Base-by-base conservation (phyloP, 2,329 filamentous ascomycete species). In the Trichophaea hybrida region DNA sequence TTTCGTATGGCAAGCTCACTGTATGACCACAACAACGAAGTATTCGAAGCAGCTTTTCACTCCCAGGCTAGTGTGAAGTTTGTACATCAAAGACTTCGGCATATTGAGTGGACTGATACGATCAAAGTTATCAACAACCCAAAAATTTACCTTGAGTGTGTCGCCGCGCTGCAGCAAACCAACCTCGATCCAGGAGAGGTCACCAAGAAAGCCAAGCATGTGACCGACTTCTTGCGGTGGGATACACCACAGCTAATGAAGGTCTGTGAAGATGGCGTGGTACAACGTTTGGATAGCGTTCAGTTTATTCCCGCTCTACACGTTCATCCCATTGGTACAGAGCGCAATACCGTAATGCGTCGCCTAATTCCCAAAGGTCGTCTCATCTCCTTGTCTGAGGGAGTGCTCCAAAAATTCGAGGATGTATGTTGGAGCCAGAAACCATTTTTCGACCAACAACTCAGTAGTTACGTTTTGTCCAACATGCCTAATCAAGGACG, bases 41-140 rank as follows among this genome's bases (percentile, higher is more conserved):
- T 69, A 12, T 71, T 70, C 32, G 10, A 34, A 24, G 57, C 69
- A 1, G 70, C 69, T 7, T 71, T 71, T 40, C 57, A 63, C 46
- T 57, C 59, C 17, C n/a, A 65, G 33, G 35, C 49, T 10, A 24
- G 46, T 6, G 35, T 61, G 6, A 61, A 51, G 17, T 70, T 71
- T 49, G 34, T 71, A 1, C 68, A 70, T 44, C 33, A 46, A 0
- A 44, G 48, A 10, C 48, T 70, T 24, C 57, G 48, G 51, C 15
- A 6, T 10, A 51, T 63, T 53, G 59, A 59, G 50, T 24, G 17
- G 43, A 32, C 24, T 10, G 10, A 17, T 10, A 53, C 55, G n/a
- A 52, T 64, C 43, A 17, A 43, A 8, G 32, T 44, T n/a, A 57
- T 4, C 43, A 15, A 43, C 49, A 48, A 4, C 31, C 51, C 34